Percentiles rank a stretch among this genome's conserved stretches.
phyloP scores from a whole-genome alignment of 441 rosid species.

The Manihot esculenta region DNA sequence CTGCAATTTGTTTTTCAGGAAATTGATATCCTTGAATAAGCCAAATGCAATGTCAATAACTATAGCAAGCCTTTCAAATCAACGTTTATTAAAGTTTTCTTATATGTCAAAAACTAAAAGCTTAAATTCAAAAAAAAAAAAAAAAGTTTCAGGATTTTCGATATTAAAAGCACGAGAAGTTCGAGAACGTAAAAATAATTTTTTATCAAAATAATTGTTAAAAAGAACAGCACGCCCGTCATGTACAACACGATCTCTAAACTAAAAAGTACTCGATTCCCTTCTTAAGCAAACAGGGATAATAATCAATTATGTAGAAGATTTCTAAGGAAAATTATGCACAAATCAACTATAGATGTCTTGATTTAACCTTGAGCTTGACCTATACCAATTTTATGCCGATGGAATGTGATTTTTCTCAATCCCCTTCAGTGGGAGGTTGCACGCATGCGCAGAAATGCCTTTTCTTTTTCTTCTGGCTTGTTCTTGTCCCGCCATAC shows the following conservation, averaged over 20 bases:
- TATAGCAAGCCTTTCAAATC: no score
- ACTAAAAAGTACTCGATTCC: constrained; percentile 22
- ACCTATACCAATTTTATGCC: constrained; percentile 22
- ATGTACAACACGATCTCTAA: constrained; percentile 38
- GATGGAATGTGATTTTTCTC: constrained; percentile 27
- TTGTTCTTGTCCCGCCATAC: constrained; percentile 53
- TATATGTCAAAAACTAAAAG: no score
- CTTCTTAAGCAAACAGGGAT: constrained; percentile 20
- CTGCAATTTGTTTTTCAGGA: neutral
- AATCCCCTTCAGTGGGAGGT: constrained; percentile 61
- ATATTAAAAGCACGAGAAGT: no score
- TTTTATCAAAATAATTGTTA: neutral
- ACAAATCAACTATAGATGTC: constrained; percentile 27
- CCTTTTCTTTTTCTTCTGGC: constrained; percentile 50
- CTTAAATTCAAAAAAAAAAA: no score
- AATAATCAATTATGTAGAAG: constrained; percentile 12
- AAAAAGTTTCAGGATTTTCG: no score
- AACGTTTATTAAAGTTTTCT: no score
- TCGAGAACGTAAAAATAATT: no score
- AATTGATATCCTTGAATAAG: no score
- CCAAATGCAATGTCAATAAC: no score
- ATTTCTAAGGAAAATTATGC: constrained; percentile 29
- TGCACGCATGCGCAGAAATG: constrained; percentile 77
- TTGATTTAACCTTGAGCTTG: constrained; percentile 13
- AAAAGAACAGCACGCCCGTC: constrained; percentile 18